Conservation (phyloP, 768 basidiomycete species). For the Lactifluus subvellereus region DNA sequence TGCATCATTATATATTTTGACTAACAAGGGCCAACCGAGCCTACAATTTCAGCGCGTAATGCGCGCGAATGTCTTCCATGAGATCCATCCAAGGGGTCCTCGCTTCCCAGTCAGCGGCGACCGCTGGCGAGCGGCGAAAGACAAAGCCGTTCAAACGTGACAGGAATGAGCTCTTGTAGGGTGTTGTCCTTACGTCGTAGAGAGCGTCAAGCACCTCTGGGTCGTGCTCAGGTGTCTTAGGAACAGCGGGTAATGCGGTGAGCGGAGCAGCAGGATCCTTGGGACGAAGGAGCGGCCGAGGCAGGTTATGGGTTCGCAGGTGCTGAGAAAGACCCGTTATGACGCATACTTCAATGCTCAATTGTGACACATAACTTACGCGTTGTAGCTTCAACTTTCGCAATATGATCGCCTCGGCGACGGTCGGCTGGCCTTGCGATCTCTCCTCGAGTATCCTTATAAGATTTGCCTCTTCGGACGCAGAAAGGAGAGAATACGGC, state of each 20-base stretch:
- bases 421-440: background rate
- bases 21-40: slow-evolving; percentile 25
- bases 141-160: slow-evolving; percentile 51
- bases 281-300: slow-evolving; percentile 16
- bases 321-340: background rate
- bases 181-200: slow-evolving; percentile 52
- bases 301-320: slow-evolving; percentile 26
- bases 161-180: slow-evolving; percentile 59
- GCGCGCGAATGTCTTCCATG: slow-evolving; percentile 65
- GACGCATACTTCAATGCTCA: background rate
- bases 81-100: slow-evolving; percentile 67
- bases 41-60: slow-evolving; percentile 58
- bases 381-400: slow-evolving; percentile 25
- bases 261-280: slow-evolving; percentile 27
- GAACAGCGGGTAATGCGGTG: slow-evolving; percentile 34
- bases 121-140: slow-evolving; percentile 32
- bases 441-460: slow-evolving; percentile 11
- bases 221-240: slow-evolving; percentile 27
- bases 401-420: slow-evolving; percentile 20
- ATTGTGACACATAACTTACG: background rate
- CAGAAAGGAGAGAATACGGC: slow-evolving; percentile 21
- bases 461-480: slow-evolving; percentile 8
- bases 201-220: slow-evolving; percentile 45
- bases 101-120: slow-evolving; percentile 70
- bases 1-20: slow-evolving; percentile 13